phyloP scores from a whole-genome alignment of 805 yeast species.

The Kodamaea sagamina region DNA sequence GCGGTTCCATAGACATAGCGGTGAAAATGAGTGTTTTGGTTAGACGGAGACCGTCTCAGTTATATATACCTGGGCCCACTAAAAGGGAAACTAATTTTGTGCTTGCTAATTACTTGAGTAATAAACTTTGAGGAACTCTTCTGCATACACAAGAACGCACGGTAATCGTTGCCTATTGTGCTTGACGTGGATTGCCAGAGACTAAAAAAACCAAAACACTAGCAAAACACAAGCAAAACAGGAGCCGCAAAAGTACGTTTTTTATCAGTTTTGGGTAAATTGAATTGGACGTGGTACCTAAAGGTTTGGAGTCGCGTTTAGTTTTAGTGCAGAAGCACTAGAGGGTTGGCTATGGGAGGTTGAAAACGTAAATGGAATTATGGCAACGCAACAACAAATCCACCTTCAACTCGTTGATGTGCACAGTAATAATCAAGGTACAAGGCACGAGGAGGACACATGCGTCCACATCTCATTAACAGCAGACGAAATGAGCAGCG shows the following conservation, averaged over 20 bases:
- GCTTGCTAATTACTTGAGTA: conserved; percentile 1
- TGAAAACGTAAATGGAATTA: no score
- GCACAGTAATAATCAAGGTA: no score
- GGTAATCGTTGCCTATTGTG: conserved; percentile 5
- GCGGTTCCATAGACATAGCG: not conserved
- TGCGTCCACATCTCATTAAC: no score
- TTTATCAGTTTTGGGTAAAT: conserved; percentile 5
- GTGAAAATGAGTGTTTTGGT: no score
- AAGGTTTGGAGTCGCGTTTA: no score
- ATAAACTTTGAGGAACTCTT: conserved; percentile 3
- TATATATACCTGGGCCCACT: not conserved
- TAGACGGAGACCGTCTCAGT: not conserved
- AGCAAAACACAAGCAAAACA: conserved; percentile 5
- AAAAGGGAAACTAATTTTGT: not conserved
- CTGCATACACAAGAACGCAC: conserved; percentile 2
- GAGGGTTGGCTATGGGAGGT: no score
- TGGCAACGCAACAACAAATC: no score
- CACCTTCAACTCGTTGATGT: no score
- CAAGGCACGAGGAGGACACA: not conserved
- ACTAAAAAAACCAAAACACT: conserved; percentile 7
- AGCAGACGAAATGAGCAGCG: no score
- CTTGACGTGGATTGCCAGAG: conserved; percentile 3
- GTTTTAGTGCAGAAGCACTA: no score
- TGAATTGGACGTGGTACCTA: not conserved
- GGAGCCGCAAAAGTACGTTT: not conserved